Evolutionary conservation across 2,329 filamentous ascomycete genomes (phyloP).

Genomic region (Monosporascus sp.): DNA sequence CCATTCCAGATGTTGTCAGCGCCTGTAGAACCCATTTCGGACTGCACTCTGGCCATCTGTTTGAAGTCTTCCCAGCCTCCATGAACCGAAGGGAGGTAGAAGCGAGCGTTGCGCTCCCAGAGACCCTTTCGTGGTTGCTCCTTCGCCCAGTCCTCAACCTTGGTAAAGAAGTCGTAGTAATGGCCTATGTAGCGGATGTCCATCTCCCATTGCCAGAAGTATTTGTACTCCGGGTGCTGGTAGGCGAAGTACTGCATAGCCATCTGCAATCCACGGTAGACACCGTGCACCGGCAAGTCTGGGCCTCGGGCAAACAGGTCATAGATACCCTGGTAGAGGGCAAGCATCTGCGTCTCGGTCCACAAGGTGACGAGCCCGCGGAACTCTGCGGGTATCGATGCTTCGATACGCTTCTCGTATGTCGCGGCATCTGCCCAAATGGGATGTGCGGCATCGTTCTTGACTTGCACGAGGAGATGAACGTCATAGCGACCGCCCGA

Average conservation of each 20-base stretch:
- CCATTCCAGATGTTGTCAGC: slow-evolving; percentile 63
- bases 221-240: slow-evolving; percentile 82
- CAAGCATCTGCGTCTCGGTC: slow-evolving; percentile 89
- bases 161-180: slow-evolving; percentile 69
- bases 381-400: slow-evolving; percentile 77
- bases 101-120: slow-evolving; percentile 75
- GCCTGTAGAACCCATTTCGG: slow-evolving; percentile 60
- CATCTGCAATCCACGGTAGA: slow-evolving; percentile 91
- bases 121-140: slow-evolving; percentile 72
- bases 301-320: slow-evolving; percentile 63
- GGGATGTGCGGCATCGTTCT: slow-evolving; percentile 65
- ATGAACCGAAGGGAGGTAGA: slow-evolving; percentile 72
- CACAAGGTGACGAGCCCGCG: slow-evolving; percentile 83
- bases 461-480: slow-evolving; percentile 79
- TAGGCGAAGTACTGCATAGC: slow-evolving; percentile 91
- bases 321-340: slow-evolving; percentile 82
- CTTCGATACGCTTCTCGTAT: slow-evolving; percentile 62
- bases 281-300: slow-evolving; percentile 77
- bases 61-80: slow-evolving; percentile 76
- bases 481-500: slow-evolving; percentile 85
- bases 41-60: slow-evolving; percentile 70
- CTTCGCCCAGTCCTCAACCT: slow-evolving; percentile 63
- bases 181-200: slow-evolving; percentile 87
- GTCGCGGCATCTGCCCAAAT: slow-evolving; percentile 71
- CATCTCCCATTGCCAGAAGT: slow-evolving; percentile 95